Conservation (phyloP, 2,329 filamentous ascomycete species). For the Colletotrichum sp. region DNA sequence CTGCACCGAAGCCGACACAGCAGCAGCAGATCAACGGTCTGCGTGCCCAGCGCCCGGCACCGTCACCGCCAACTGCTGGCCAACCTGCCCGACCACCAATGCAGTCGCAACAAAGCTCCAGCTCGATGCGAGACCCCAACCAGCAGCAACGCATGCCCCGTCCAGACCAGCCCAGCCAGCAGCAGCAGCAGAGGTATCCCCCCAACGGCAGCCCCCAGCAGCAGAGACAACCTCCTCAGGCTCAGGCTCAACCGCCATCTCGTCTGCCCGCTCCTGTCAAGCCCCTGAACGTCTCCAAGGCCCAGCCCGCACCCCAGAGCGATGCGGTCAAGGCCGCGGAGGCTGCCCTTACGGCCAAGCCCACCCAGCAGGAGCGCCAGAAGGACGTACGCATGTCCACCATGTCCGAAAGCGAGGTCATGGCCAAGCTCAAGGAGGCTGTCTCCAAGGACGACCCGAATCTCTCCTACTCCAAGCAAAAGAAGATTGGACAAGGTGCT, state of each 20-base stretch:
- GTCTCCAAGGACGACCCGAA: slow-evolving; percentile 96
- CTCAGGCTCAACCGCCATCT: slow-evolving; percentile 36
- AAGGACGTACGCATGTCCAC: slow-evolving; percentile 98
- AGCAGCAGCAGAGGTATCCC: slow-evolving; percentile 49
- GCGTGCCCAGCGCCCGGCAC: slow-evolving; percentile 80
- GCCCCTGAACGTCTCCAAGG: slow-evolving; percentile 80
- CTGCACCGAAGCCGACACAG: slow-evolving; percentile 67
- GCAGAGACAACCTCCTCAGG: slow-evolving; percentile 46
- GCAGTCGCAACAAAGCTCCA: slow-evolving; percentile 54
- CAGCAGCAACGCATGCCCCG: slow-evolving; percentile 52
- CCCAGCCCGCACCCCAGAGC: slow-evolving; percentile 51
- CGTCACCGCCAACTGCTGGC: slow-evolving; percentile 64
- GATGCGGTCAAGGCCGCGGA: slow-evolving; percentile 90
- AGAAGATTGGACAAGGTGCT: slow-evolving; percentile 98
- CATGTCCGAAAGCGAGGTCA: slow-evolving; percentile 96
- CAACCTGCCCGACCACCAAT: slow-evolving; percentile 50
- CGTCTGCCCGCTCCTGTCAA: slow-evolving; percentile 72
- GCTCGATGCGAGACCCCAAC: slow-evolving; percentile 45
- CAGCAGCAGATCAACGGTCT: slow-evolving; percentile 61
- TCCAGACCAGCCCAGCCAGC: slow-evolving; percentile 48
- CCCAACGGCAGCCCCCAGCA: slow-evolving; percentile 57
- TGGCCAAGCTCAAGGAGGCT: slow-evolving; percentile 92
- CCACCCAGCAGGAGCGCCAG: slow-evolving; percentile 71
- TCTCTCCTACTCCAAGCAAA: slow-evolving; percentile 97
- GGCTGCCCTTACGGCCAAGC: slow-evolving; percentile 85